Evolutionary conservation across 2,329 filamentous ascomycete species (phyloP).

Genomic region (Didymella segeticola): DNA sequence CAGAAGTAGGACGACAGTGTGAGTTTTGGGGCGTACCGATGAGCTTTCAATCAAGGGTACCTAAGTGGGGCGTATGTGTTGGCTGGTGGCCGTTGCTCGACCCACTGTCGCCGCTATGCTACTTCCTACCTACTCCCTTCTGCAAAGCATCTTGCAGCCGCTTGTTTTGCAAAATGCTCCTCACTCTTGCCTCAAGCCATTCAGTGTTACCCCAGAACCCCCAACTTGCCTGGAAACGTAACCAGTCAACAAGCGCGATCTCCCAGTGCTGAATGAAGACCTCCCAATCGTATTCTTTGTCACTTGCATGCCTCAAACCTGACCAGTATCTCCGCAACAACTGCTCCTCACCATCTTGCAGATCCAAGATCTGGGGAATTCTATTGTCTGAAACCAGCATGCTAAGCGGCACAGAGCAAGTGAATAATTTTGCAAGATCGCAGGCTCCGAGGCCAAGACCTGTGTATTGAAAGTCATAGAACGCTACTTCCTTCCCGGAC

Average conservation of each 20-base stretch:
- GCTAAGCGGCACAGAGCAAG: constrained; percentile 65
- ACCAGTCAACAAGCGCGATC: constrained; percentile 71
- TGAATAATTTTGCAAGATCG: constrained; percentile 72
- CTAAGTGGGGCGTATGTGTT: constrained; percentile 9
- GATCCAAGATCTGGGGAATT: constrained; percentile 52
- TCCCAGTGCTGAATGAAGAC: constrained; percentile 68
- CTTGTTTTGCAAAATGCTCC: constrained; percentile 34
- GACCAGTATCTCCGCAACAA: constrained; percentile 61
- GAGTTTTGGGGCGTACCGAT: not conserved
- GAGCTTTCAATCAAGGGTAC: not conserved
- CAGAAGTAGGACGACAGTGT: too few species aligned
- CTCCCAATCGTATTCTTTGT: constrained; percentile 60
- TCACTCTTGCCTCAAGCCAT: constrained; percentile 44
- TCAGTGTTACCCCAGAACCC: constrained; percentile 48
- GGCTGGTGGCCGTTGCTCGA: not conserved
- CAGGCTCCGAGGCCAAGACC: constrained; percentile 70
- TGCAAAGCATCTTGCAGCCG: constrained; percentile 28
- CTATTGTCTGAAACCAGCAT: constrained; percentile 54
- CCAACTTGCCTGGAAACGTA: constrained; percentile 53
- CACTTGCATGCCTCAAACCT: constrained; percentile 42
- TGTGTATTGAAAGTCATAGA: constrained; percentile 75
- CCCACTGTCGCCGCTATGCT: not conserved
- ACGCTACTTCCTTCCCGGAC: constrained; percentile 61
- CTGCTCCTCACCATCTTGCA: constrained; percentile 59
- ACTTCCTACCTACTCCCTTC: not conserved